Evolutionary conservation across 148 eudicot genomes (phyloP).

Genomic region (Fallopia convolvulus): DNA sequence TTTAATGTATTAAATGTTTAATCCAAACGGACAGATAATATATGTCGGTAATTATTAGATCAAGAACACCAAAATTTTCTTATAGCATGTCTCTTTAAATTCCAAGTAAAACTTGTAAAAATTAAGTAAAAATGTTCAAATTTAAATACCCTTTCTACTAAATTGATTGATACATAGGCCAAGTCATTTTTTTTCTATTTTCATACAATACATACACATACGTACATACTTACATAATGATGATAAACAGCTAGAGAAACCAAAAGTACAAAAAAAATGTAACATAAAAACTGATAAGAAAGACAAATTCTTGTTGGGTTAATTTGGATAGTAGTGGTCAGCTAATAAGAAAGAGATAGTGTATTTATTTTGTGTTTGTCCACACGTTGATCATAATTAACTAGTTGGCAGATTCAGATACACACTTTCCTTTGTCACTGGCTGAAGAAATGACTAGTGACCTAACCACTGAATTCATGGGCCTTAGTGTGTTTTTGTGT

Average conservation of each 20-base stretch:
- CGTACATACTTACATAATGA: neutral
- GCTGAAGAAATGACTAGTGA: slow-evolving; percentile 23
- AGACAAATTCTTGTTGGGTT: neutral
- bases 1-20: no score
- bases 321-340: neutral
- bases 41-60: no score
- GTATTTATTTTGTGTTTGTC: neutral
- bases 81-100: no score
- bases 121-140: no score
- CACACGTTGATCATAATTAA: neutral
- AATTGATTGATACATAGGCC: no score
- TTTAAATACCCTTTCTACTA: no score
- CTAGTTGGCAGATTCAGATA: slow-evolving; percentile 6
- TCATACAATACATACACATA: no score
- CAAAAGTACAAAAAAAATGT: neutral
- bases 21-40: no score
- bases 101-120: no score
- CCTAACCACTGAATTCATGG: slow-evolving; percentile 27
- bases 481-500: slow-evolving; percentile 1
- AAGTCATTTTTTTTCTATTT: no score
- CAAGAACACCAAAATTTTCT: no score
- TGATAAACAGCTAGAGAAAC: neutral
- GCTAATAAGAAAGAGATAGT: neutral
- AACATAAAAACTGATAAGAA: neutral
- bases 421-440: neutral